phyloP scores from a whole-genome alignment of 768 basidiomycete genomes.

The Kwoniella mangroviensis region DNA sequence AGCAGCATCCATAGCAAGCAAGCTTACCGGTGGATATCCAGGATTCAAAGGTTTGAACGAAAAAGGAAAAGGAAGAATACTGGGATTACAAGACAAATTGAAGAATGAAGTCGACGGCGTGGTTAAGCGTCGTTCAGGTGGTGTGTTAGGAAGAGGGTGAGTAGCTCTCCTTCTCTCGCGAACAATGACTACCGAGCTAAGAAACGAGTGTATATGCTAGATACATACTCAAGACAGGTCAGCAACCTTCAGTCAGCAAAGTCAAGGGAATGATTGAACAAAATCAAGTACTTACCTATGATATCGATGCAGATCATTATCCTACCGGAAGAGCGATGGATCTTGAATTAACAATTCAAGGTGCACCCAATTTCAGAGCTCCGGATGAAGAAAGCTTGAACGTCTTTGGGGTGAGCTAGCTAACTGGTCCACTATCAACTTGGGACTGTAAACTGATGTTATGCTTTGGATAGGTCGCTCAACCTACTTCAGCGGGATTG shows the following conservation, averaged over 20 bases:
- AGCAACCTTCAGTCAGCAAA: conserved; percentile 68
- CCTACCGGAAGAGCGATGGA: conserved; percentile 71
- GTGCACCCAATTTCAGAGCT: conserved; percentile 93
- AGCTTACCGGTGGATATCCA: not conserved
- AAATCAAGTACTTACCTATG: conserved; percentile 56
- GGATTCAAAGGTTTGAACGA: conserved; percentile 11
- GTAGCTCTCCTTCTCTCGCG: conserved; percentile 8
- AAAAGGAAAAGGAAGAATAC: conserved; percentile 29
- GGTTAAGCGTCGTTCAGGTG: conserved; percentile 54
- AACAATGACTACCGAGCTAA: not conserved
- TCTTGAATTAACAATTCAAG: conserved; percentile 86
- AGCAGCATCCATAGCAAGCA: conserved; percentile 13
- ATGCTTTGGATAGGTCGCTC: conserved; percentile 64
- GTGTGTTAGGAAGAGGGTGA: conserved; percentile 55
- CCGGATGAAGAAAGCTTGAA: conserved; percentile 78
- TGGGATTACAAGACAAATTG: conserved; percentile 50
- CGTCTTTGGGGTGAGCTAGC: conserved; percentile 72
- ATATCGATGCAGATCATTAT: conserved; percentile 51
- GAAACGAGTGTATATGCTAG: conserved; percentile 48
- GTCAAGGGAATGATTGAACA: conserved; percentile 3
- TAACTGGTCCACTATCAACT: not conserved
- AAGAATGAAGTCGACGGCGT: conserved; percentile 52
- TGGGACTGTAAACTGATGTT: not conserved
- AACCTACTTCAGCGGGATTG: conserved; percentile 89
- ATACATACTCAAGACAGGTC: conserved; percentile 93